Evolutionary conservation across 2,329 filamentous ascomycete genomes (phyloP), one percentile per base, ranked within the genome.

Genomic region (Paraphaeosphaeria sporulosa): DNA sequence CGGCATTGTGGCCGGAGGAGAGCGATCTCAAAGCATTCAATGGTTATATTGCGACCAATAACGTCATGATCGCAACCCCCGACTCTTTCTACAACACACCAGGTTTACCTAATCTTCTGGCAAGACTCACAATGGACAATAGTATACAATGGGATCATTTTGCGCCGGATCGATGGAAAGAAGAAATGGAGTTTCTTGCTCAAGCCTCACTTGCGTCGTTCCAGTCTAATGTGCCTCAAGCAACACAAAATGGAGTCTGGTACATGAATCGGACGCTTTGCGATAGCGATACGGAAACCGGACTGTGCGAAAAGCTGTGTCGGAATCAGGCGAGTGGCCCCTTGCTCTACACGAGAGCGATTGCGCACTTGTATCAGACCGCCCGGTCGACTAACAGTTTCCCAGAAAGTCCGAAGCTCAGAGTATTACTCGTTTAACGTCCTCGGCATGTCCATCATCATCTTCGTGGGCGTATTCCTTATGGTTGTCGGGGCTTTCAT

Each of bases 121-220:
- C 63, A 13, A 38, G 59, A 21, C 42, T 50, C 27, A 47, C 38
- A 10, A 40, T 66, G 15, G 25, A 49, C 13, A 49, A 40, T 3
- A 34, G 21, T 8, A 8, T 60, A 2, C 60, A 63, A 23, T 25
- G 42, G 5, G 25, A 36, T 3, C 32, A 53, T 13, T 32, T 67
- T 25, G 61, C 60, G 2, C 34, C 44, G 10, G 55, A 62, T 23
- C 49, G 58, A 48, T 69, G 66, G 66, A 57, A 67, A 47, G 7
- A 27, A 10, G 66, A 69, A 25, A 42, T 65, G 15, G 55, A 64
- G 42, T 50, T 64, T 42, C 58, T 58, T 30, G 44, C 58, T 38
- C 54, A 57, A 19, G 52, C 59, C 10, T 55, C 34, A 17, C 55
- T 66, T 13, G 59, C 55, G 8, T 19, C 54, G n/a, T 49, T 63